phyloP scores from a whole-genome alignment of 2,329 filamentous ascomycete species.

The Aspergillus aculeatinus region DNA sequence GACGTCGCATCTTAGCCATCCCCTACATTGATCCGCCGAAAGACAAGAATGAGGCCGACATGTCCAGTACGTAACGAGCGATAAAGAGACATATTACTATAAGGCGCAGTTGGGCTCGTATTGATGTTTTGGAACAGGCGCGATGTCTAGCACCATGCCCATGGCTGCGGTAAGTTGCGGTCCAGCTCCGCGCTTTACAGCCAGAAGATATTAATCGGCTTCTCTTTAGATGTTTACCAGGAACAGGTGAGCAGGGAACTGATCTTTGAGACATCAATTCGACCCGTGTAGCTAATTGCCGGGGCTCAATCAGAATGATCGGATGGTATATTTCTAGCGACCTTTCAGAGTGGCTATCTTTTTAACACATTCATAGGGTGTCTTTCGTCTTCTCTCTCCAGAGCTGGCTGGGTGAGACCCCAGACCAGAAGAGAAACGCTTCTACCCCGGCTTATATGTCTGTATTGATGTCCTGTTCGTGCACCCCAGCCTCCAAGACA shows the following conservation, averaged over 20 bases:
- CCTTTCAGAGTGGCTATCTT: background rate
- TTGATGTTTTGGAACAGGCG: constrained; percentile 44
- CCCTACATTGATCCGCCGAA: constrained; percentile 77
- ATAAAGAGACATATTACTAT: background rate
- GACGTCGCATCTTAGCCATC: constrained; percentile 61
- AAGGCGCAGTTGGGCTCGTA: background rate
- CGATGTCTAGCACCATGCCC: constrained; percentile 75
- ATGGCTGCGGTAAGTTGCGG: constrained; percentile 73
- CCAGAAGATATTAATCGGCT: constrained; percentile 19
- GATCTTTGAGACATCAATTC: background rate
- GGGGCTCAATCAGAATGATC: constrained; percentile 52
- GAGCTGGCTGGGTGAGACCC: constrained; percentile 49
- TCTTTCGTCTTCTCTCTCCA: constrained; percentile 50
- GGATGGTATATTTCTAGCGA: constrained; percentile 53
- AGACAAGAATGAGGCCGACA: constrained; percentile 64
- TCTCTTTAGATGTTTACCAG: constrained; percentile 74
- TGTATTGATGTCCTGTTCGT: constrained; percentile 75
- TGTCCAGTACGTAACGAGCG: constrained; percentile 59
- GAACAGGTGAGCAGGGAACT: constrained; percentile 64
- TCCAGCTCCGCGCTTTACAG: constrained; percentile 10
- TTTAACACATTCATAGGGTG: constrained; percentile 38
- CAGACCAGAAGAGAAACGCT: constrained; percentile 57
- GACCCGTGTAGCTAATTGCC: constrained; percentile 13
- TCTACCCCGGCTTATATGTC: constrained; percentile 72
- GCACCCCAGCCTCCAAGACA: background rate